phyloP scores from a whole-genome alignment of 345 rosid species.

The Corchorus capsularis region DNA sequence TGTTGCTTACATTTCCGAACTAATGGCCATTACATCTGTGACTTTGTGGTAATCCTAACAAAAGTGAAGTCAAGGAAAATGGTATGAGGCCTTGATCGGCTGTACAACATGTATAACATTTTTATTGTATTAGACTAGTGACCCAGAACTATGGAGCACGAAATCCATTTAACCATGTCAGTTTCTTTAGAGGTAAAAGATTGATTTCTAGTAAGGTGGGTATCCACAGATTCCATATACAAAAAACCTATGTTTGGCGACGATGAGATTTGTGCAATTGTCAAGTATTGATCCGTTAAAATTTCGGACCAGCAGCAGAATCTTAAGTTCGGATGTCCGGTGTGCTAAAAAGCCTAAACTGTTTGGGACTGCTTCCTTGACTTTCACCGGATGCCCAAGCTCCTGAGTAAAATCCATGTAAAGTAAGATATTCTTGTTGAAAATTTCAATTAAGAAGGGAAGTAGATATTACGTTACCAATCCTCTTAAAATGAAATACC shows the following conservation, averaged over 20 bases:
- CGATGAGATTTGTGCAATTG: conserved; percentile 9
- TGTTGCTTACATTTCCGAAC: background rate
- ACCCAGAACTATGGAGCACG: background rate
- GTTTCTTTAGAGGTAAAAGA: background rate
- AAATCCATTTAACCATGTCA: background rate
- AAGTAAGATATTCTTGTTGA: background rate
- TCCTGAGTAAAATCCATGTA: conserved; percentile 44
- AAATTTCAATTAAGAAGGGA: background rate
- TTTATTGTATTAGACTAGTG: background rate
- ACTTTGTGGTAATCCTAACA: background rate
- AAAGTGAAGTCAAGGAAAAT: background rate
- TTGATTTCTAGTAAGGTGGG: conserved; percentile 21
- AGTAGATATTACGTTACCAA: background rate
- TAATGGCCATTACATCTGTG: conserved; percentile 9
- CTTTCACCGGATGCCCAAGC: conserved; percentile 58
- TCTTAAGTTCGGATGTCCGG: conserved; percentile 6
- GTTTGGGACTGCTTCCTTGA: conserved; percentile 7
- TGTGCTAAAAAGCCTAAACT: background rate
- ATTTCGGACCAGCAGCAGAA: background rate
- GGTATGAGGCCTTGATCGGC: conserved; percentile 17
- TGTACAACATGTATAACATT: conserved; percentile 32
- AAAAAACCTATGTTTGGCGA: conserved; percentile 4
- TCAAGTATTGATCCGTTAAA: conserved; percentile 17
- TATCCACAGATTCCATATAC: conserved; percentile 20
- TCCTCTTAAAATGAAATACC: conserved; percentile 35